phyloP scores from a whole-genome alignment of 2,329 filamentous ascomycete genomes.

The Cladosporium sp. region DNA sequence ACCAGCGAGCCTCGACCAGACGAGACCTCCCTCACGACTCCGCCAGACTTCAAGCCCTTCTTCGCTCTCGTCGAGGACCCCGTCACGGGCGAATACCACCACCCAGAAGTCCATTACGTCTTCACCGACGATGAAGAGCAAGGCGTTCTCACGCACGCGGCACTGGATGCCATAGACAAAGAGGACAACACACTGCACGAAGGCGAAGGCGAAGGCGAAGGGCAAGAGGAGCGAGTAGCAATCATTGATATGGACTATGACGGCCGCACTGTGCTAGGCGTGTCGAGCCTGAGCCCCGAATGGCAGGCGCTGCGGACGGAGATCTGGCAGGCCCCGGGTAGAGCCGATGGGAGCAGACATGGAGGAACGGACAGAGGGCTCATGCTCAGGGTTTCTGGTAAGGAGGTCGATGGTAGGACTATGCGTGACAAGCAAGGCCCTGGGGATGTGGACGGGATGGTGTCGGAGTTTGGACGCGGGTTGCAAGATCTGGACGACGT shows the following conservation, averaged over 20 bases:
- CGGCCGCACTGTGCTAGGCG: constrained; percentile 56
- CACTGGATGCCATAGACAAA: constrained; percentile 52
- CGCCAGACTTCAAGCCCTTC: constrained; percentile 66
- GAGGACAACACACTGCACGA: constrained; percentile 24
- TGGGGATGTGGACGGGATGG: constrained; percentile 35
- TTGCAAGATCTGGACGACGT: constrained; percentile 35
- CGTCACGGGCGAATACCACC: constrained; percentile 68
- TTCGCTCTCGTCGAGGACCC: constrained; percentile 81
- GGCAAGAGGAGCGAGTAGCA: constrained; percentile 49
- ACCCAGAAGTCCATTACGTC: constrained; percentile 86
- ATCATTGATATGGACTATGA: constrained; percentile 50
- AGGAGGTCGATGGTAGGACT: constrained; percentile 22
- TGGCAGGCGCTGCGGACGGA: constrained; percentile 63
- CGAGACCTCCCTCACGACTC: constrained; percentile 15
- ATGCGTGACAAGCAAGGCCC: constrained; percentile 27
- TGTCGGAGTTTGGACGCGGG: constrained; percentile 34
- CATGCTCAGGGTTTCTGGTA: constrained; percentile 61
- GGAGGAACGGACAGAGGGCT: constrained; percentile 40
- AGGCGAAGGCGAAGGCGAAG: constrained; percentile 8
- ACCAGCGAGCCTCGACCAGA: constrained; percentile 1
- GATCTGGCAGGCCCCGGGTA: constrained; percentile 59
- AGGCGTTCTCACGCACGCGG: constrained; percentile 61
- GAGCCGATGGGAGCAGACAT: constrained; percentile 26
- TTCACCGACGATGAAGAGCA: constrained; percentile 85
- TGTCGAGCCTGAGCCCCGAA: constrained; percentile 67